Evolutionary conservation across 495 filamentous ascomycete genomes (phyloP).

Genomic region (Astrothelium macrocarpum): DNA sequence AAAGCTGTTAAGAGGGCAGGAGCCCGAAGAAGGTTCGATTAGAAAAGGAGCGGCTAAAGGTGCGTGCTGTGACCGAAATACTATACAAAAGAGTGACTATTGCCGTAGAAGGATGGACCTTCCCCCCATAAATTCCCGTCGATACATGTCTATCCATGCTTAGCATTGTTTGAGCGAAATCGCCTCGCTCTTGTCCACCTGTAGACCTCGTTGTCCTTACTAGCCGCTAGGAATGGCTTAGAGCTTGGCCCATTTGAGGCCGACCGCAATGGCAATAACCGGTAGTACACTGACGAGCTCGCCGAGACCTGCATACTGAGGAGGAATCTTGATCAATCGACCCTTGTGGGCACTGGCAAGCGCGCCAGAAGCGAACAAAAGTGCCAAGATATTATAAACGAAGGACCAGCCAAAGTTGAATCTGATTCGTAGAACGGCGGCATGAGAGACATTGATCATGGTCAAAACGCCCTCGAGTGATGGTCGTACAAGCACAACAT

Average conservation of each 20-base stretch:
- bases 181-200: too few relatives aligned
- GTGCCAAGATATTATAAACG: constrained; percentile 64
- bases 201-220: too few relatives aligned
- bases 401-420: constrained; percentile 70
- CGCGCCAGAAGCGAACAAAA: constrained; percentile 60
- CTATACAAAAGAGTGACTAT: too few relatives aligned
- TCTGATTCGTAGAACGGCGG: constrained; percentile 45
- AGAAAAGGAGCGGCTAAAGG: too few relatives aligned
- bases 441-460: constrained; percentile 49
- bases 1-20: too few relatives aligned
- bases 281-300: constrained; percentile 72
- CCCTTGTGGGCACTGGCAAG: constrained; percentile 38
- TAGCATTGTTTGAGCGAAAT: too few relatives aligned
- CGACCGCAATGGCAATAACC: constrained; percentile 51
- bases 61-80: too few relatives aligned
- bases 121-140: too few relatives aligned
- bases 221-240: too few relatives aligned
- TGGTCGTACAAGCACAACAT: constrained; percentile 57
- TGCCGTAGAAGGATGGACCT: too few relatives aligned
- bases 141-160: too few relatives aligned
- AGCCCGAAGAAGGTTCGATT: too few relatives aligned
- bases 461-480: constrained; percentile 47
- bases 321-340: constrained; percentile 48
- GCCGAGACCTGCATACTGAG: constrained; percentile 64
- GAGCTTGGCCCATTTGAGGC: constrained; percentile 33